A percentile compares a stretch with the other conserved stretches of the same genome.
Evolutionary conservation across 352 stramenopile species (phyloP).

Genomic region (Achlya hypogyna): DNA sequence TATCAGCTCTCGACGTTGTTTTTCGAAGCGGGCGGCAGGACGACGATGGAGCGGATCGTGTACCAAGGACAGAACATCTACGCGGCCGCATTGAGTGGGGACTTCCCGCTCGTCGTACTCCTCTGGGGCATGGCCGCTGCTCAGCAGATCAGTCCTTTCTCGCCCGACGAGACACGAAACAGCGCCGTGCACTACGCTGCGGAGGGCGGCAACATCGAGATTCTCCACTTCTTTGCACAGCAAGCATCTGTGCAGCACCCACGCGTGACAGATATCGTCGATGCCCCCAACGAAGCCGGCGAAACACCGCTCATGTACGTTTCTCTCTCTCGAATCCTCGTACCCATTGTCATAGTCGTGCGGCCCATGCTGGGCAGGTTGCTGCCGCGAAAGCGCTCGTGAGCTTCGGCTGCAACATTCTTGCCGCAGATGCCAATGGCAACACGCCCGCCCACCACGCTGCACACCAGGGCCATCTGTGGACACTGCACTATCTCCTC

Average conservation of each 20-base stretch:
- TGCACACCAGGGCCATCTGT: constrained; percentile 56
- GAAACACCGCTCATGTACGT: constrained; percentile 70
- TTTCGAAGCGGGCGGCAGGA: neutral
- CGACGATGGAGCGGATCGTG: constrained; percentile 8
- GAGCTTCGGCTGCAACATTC: constrained; percentile 35
- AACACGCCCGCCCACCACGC: constrained; percentile 68
- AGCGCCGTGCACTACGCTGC: constrained; percentile 54
- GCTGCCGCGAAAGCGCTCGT: constrained; percentile 49
- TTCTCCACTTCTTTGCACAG: constrained; percentile 75
- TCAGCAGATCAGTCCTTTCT: constrained; percentile 24
- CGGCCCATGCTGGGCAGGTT: constrained; percentile 59
- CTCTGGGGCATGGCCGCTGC: constrained; percentile 80
- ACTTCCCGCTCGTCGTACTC: constrained; percentile 78
- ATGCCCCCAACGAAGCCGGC: constrained; percentile 42
- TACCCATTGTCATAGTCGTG: constrained; percentile 30
- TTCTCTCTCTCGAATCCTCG: neutral
- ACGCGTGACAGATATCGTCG: constrained; percentile 28
- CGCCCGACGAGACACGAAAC: constrained; percentile 45
- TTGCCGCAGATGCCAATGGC: constrained; percentile 41
- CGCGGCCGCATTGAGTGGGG: constrained; percentile 59
- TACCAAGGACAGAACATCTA: constrained; percentile 73
- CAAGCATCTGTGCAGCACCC: constrained; percentile 36
- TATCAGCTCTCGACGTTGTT: neutral
- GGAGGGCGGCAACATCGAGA: constrained; percentile 35
- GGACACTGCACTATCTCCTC: constrained; percentile 64